phyloP scores from a whole-genome alignment of 2,329 filamentous ascomycete genomes.

The Fusarium sp. region DNA sequence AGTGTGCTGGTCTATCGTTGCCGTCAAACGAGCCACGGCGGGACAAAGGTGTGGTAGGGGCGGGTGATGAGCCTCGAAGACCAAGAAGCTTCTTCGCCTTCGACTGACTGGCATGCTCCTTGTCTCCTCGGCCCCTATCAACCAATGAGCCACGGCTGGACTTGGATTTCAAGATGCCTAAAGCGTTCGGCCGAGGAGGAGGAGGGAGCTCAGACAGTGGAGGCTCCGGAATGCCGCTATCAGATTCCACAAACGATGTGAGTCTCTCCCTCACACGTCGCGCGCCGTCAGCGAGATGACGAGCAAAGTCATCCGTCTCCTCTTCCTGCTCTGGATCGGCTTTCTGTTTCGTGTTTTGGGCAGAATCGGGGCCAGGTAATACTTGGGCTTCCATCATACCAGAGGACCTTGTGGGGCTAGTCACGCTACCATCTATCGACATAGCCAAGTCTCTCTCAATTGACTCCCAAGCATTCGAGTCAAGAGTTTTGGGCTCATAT shows the following conservation, averaged over 20 bases:
- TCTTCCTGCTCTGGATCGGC: slow-evolving; percentile 64
- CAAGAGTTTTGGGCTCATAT: slow-evolving; percentile 42
- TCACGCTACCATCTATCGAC: slow-evolving; percentile 41
- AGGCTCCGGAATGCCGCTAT: slow-evolving; percentile 55
- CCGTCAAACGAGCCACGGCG: slow-evolving; percentile 47
- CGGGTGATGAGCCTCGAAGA: slow-evolving; percentile 59
- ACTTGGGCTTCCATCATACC: slow-evolving; percentile 32
- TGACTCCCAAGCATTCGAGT: slow-evolving; percentile 59
- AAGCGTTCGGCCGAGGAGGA: slow-evolving; percentile 61
- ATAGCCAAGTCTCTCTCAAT: slow-evolving; percentile 46
- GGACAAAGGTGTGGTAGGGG: slow-evolving; percentile 55
- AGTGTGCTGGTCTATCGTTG: slow-evolving; percentile 26
- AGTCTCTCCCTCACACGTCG: slow-evolving; percentile 79
- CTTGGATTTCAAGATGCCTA: slow-evolving; percentile 74
- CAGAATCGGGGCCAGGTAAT: not conserved
- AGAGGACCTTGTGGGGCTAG: slow-evolving; percentile 35
- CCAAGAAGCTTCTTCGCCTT: slow-evolving; percentile 73
- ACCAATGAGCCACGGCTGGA: slow-evolving; percentile 74
- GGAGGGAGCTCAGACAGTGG: slow-evolving; percentile 55
- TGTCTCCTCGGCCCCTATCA: slow-evolving; percentile 57
- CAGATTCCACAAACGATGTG: slow-evolving; percentile 74
- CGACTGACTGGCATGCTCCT: slow-evolving; percentile 53
- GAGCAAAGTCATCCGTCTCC: slow-evolving; percentile 73
- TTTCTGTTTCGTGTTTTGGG: slow-evolving; percentile 39
- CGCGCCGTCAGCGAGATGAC: slow-evolving; percentile 76